Evolutionary conservation across 768 basidiomycete genomes (phyloP), one percentile per base, ranked within the genome.

Genomic region (Hygrocybe coccinea): DNA sequence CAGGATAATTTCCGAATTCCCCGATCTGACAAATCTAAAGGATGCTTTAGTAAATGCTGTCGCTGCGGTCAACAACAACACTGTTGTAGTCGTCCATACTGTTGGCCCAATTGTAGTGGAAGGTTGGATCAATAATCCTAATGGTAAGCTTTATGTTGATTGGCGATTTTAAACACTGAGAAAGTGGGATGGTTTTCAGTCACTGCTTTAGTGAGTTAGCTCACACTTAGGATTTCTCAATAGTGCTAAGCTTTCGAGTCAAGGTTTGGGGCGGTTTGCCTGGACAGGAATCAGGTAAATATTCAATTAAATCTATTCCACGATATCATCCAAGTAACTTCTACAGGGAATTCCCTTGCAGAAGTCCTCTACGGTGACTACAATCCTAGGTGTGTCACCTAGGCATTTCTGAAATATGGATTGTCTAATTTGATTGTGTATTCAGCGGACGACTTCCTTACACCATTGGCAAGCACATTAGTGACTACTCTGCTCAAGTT

Each of bases 341-440:
- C 34, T 70, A 75, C 78, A 1, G 89, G 88, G 0, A 87, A 87
- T 61, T 67, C 84, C 0, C 70, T 91, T 17, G 77, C 77, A 3
- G 88, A 90, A 60, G 77, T 91, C 2, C 71, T 90, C 0, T 90
- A 83, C 58, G 89, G 88, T 2, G 72, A 70, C 81, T 22, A 87
- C n/a, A 43, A 45, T 35, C 39, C 38, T 44, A 43, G 38, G 52
- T 53, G 52, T 7, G 17, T n/a, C 9, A 7, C 15, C 11, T 29
- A 46, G 17, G 29, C 10, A 22, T 2, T n/a, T n/a, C n/a, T 36
- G 37, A 29, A 35, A n/a, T 38, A 29, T 8, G 6, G 3, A 36
- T 52, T 15, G 29, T 19, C 25, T 9, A 15, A 19, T 17, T 6
- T 12, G 12, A 10, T n/a, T 37, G 29, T 22, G 11, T 57, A n/a